These are phyloP conservation scores for Hygrocybe punicea DNA, from an alignment of 768 basidiomycete genomes.

Conservation along the genomic window DNA sequence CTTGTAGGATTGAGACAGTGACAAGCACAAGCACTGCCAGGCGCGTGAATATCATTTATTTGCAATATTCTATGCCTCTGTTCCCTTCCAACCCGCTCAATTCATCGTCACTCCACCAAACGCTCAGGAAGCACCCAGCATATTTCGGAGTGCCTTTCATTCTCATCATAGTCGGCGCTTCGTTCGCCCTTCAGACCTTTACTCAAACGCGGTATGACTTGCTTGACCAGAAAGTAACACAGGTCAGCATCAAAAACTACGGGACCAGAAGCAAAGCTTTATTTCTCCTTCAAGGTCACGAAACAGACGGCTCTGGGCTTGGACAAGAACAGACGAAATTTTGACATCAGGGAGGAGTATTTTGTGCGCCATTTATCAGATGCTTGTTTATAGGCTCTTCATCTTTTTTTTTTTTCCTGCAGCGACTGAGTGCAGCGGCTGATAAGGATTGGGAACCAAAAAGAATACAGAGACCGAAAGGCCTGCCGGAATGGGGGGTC, in stretches of 20 bases:
- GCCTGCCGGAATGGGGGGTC: slow-evolving; percentile 92
- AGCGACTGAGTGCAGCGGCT: slow-evolving; percentile 18
- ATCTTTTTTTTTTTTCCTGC: background rate
- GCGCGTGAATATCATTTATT: too few species aligned
- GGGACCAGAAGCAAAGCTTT: background rate
- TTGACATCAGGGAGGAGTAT: slow-evolving; percentile 95
- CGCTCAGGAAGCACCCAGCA: slow-evolving; percentile 58
- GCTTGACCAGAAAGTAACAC: slow-evolving; percentile 73
- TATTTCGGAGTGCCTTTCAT: slow-evolving; percentile 88
- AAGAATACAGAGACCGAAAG: slow-evolving; percentile 76
- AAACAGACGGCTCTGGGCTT: slow-evolving; percentile 77
- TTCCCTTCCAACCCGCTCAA: slow-evolving; percentile 51
- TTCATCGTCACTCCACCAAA: slow-evolving; percentile 37
- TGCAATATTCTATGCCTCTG: too few species aligned
- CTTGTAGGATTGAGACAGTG: too few species aligned
- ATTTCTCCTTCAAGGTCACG: slow-evolving; percentile 45
- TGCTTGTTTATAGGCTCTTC: too few species aligned
- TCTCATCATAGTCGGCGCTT: slow-evolving; percentile 78
- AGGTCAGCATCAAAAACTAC: slow-evolving; percentile 42
- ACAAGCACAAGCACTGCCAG: too few species aligned
- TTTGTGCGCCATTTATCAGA: too few species aligned
- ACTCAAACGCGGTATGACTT: slow-evolving; percentile 91
- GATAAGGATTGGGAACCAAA: slow-evolving; percentile 85
- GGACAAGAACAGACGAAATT: slow-evolving; percentile 66
- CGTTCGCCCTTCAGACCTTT: slow-evolving; percentile 76